Evolutionary conservation across 1,139 yeast genomes (phyloP).

Genomic region (Geotrichum bryndzae): DNA sequence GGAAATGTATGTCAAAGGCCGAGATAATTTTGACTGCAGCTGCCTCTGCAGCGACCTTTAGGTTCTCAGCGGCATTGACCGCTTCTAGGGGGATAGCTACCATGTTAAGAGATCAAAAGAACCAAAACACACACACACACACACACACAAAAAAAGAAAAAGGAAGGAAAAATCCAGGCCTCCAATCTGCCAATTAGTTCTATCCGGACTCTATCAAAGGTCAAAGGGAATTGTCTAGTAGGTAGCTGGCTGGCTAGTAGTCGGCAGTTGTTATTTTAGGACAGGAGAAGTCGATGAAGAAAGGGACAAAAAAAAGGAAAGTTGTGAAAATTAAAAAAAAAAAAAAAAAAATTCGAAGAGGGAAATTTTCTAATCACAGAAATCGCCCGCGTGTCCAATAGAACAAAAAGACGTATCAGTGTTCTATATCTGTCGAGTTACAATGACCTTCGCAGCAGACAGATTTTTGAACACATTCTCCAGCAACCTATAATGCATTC

Average conservation of each 20-base stretch:
- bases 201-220: neutral
- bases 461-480: no score
- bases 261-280: neutral
- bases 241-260: neutral
- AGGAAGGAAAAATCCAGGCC: neutral
- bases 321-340: neutral
- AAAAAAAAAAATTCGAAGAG: neutral
- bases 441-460: no score
- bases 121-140: neutral
- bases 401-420: neutral
- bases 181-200: neutral
- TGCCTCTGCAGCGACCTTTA: neutral
- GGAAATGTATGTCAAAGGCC: slow-evolving; percentile 38
- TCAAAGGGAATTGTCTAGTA: neutral
- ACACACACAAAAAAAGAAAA: neutral
- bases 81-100: neutral
- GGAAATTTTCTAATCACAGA: neutral
- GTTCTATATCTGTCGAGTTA: no score
- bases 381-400: neutral
- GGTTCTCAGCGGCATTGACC: neutral
- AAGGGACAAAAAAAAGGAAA: neutral
- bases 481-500: no score
- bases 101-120: neutral
- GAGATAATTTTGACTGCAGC: neutral
- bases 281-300: neutral